These are phyloP conservation scores for Blepharisma japonicum DNA, from an alignment of 73 alveolate genomes.

Conservation along the genomic window DNA sequence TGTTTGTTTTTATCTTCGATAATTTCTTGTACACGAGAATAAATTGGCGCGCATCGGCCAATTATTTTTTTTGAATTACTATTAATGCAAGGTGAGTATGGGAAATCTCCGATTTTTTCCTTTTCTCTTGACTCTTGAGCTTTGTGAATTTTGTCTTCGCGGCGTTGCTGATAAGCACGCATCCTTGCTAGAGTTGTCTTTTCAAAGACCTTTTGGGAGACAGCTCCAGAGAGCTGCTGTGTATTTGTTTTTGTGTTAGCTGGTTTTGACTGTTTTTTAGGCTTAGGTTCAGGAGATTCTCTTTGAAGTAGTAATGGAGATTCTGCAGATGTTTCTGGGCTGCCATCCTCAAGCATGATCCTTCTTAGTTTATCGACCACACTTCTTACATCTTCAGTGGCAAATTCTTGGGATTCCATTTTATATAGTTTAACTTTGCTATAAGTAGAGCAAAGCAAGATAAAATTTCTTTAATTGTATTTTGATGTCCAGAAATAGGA, in stretches of 20 bases:
- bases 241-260: too few relatives aligned
- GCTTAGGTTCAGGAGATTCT: too few relatives aligned
- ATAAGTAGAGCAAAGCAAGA: too few relatives aligned
- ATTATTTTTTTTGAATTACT: not conserved
- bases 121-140: not conserved
- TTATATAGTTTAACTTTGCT: too few relatives aligned
- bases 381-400: slow-evolving; percentile 11
- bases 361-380: slow-evolving; percentile 1
- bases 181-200: not conserved
- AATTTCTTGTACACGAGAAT: not conserved
- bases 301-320: too few relatives aligned
- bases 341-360: not conserved
- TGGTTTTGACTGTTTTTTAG: too few relatives aligned
- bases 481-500: too few relatives aligned
- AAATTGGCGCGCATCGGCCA: not conserved
- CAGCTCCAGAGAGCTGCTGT: too few relatives aligned
- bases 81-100: slow-evolving; percentile 5
- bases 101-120: not conserved
- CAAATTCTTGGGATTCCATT: not conserved
- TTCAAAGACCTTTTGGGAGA: too few relatives aligned
- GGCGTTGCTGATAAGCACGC: slow-evolving; percentile 24
- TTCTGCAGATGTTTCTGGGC: not conserved
- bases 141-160: not conserved
- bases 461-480: too few relatives aligned
- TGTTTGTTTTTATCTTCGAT: not conserved